A percentile compares a stretch with the other conserved stretches of the same genome.
These are phyloP conservation scores for Fusarium odoratissimum DNA, from an alignment of 2,329 filamentous ascomycete genomes.

Conservation along the genomic window DNA sequence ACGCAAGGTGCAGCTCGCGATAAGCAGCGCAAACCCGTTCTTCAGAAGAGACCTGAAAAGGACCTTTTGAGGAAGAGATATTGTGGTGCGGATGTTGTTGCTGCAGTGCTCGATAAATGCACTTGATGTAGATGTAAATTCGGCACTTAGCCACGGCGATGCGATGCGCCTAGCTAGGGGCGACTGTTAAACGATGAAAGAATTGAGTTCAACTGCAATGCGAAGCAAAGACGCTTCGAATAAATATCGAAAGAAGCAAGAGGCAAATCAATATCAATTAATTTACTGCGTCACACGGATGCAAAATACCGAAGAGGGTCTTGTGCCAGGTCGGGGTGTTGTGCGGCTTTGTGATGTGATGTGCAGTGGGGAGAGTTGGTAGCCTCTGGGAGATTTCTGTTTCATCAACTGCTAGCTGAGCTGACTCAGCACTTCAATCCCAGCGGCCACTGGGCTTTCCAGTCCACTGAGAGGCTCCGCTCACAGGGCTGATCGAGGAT, in stretches of 20 bases:
- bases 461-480: constrained; percentile 14
- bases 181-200: not conserved
- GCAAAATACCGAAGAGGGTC: constrained; percentile 22
- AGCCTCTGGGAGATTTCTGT: constrained; percentile 47
- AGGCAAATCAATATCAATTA: not conserved
- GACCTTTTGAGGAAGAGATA: not conserved
- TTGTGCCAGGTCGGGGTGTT: constrained; percentile 41
- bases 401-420: constrained; percentile 41
- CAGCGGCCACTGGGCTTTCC: not conserved
- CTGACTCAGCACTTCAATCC: constrained; percentile 38
- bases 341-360: constrained; percentile 48
- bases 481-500: constrained; percentile 30
- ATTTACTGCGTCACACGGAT: constrained; percentile 24
- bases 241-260: not conserved
- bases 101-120: constrained; percentile 18
- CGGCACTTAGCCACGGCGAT: constrained; percentile 24
- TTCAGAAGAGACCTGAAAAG: not conserved
- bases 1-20: not conserved
- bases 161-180: constrained; percentile 15
- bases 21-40: not conserved
- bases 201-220: constrained; percentile 19
- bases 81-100: not conserved
- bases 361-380: constrained; percentile 55
- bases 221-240: not conserved
- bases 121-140: constrained; percentile 20